Base-by-base conservation (phyloP, 2,329 filamentous ascomycete species). In the Myriosclerotinia scirpicola region DNA sequence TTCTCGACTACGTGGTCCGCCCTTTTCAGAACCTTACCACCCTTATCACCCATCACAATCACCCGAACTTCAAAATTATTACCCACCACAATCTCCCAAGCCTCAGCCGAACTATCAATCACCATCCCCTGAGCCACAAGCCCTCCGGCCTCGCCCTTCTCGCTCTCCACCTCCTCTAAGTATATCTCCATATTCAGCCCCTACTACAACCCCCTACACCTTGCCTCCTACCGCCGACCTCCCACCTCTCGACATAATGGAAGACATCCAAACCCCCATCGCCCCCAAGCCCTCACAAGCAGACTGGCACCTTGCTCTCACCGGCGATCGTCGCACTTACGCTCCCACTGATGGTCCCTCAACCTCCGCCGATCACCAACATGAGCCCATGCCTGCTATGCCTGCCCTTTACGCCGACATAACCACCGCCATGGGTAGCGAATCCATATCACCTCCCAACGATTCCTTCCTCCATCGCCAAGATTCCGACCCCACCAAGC, bases 291-390 rank as follows among this genome's bases (percentile, higher is more conserved):
- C 36, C 12, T 11, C 54, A 5, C n/a, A 36, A 38, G 46, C 54
- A 48, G 60, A 60, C 34, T 65, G 63, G 63, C 63, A 65, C 9
- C 46, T 65, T 8, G 63, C 63, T n/a, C 22, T 65, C 5, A 65
- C 63, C 1, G 63, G 63, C 26, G 54, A 65, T 40, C 63, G 54
- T 11, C 54, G 64, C 22, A 65, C 54, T 15, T 65, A 65, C 44
- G 34, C 54, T 7, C 64, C 64, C 22, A 11, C 64, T 11, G 64
- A 60, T 26, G 22, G 20, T 20, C 44, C 22, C 6, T 34, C 17
- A 17, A 22, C 36, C 2, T 59, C 34, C 34, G 12, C n/a, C n/a
- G 9, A 34, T 22, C 44, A 65, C 46, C 40, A 65, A 8, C 44
- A 65, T 36, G 63, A 53, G 17, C 63, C 64, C 12, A 60, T 65